A percentile compares a stretch with the other conserved stretches of the same genome.
phyloP scores from a whole-genome alignment of 2,329 filamentous ascomycete genomes.

The Podosphaera leucotricha region DNA sequence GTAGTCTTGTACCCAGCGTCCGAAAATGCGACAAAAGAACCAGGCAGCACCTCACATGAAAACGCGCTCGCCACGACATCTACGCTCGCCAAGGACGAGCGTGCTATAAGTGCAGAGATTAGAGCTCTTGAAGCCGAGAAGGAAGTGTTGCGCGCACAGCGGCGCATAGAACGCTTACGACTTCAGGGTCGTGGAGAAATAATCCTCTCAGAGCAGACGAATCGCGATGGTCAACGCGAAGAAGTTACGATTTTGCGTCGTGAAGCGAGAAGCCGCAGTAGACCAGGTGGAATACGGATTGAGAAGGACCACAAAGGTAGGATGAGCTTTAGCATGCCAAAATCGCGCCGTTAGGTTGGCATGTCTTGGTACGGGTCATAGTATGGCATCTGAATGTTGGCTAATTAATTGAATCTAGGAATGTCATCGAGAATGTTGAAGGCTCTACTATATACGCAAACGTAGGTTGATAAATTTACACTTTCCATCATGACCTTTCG shows the following conservation, averaged over 20 bases:
- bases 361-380: not conserved
- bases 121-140: conserved; percentile 44
- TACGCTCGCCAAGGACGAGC: conserved; percentile 15
- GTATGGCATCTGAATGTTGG: not conserved
- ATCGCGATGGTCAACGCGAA: conserved; percentile 20
- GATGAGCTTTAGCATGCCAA: conserved; percentile 65
- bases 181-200: conserved; percentile 35
- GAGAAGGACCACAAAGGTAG: conserved; percentile 91
- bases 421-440: not conserved
- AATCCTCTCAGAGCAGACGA: conserved; percentile 24
- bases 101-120: conserved; percentile 51
- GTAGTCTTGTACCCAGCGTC: not conserved
- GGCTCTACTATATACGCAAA: not conserved
- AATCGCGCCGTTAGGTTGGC: conserved; percentile 23
- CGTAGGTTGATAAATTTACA: not conserved
- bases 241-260: conserved; percentile 25
- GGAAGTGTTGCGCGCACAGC: conserved; percentile 31
- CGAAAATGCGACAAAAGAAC: not conserved
- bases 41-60: conserved; percentile 16
- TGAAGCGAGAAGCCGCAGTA: conserved; percentile 20
- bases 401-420: not conserved
- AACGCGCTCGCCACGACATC: conserved; percentile 19
- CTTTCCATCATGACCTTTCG: not conserved
- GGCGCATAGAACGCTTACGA: conserved; percentile 28
- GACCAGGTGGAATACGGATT: conserved; percentile 34